A percentile compares a stretch with the other conserved stretches of the same genome.
These are phyloP conservation scores for Apophysomyces sp. DNA, from an alignment of 371 early-diverging fungal species.

Conservation along the genomic window DNA sequence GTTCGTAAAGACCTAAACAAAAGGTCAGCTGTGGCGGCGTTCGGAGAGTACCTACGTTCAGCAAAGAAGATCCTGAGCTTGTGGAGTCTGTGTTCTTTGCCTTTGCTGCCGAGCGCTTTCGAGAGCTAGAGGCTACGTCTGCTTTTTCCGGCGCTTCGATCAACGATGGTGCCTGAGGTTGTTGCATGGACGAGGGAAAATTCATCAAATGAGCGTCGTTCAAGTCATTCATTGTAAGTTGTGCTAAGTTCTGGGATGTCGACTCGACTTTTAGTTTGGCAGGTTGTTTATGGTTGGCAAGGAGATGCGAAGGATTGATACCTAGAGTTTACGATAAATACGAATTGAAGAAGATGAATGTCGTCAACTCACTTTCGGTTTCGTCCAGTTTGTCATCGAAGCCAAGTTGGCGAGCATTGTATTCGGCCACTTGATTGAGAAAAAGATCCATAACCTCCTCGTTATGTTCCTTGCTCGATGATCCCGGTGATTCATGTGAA, in stretches of 20 bases:
- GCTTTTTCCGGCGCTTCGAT: background rate
- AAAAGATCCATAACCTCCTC: slow-evolving; percentile 43
- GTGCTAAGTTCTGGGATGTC: background rate
- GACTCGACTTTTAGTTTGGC: slow-evolving; percentile 4
- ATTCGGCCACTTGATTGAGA: slow-evolving; percentile 36
- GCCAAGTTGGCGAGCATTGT: slow-evolving; percentile 26
- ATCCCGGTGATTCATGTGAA: slow-evolving; percentile 1
- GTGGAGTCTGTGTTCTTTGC: background rate
- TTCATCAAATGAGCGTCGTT: background rate
- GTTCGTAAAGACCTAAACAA: slow-evolving; percentile 40
- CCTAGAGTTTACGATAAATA: background rate
- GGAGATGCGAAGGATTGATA: slow-evolving; percentile 4
- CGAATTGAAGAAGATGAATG: background rate
- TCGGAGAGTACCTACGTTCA: background rate
- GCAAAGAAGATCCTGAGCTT: background rate
- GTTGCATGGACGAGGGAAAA: background rate
- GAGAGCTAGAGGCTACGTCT: background rate
- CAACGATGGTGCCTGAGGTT: background rate
- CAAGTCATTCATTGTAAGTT: slow-evolving; percentile 4
- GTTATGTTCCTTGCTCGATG: slow-evolving; percentile 6
- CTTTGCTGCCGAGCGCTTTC: background rate
- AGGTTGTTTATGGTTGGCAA: background rate
- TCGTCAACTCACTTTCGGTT: slow-evolving; percentile 3
- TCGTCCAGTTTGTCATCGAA: slow-evolving; percentile 14
- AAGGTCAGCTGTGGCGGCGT: background rate